These are phyloP conservation scores for Macrophomina phaseolina DNA, from an alignment of 2,329 filamentous ascomycete species.

Conservation along the genomic window DNA sequence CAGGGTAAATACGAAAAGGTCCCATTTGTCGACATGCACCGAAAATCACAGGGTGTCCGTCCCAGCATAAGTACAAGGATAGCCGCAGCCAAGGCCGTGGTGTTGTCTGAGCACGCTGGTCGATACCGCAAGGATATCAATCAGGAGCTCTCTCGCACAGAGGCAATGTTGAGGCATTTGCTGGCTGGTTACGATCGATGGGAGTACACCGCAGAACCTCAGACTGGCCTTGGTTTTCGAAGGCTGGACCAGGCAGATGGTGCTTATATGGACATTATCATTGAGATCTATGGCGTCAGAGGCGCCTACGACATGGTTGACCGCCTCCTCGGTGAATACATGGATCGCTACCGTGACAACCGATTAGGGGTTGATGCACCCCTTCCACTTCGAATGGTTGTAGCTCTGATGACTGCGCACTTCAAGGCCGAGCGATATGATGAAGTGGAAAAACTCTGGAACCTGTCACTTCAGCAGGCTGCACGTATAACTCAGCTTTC, in stretches of 20 bases:
- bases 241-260: conserved; percentile 50
- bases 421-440: conserved; percentile 62
- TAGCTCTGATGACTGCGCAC: conserved; percentile 72
- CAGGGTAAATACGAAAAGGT: conserved; percentile 54
- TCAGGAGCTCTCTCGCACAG: conserved; percentile 25
- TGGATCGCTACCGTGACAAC: conserved; percentile 22
- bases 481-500: conserved; percentile 42
- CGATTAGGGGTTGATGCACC: conserved; percentile 33
- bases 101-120: conserved; percentile 33
- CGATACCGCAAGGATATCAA: conserved; percentile 17
- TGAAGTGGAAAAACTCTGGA: conserved; percentile 71
- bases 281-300: conserved; percentile 60
- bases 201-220: conserved; percentile 38
- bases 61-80: conserved; percentile 52
- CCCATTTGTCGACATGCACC: conserved; percentile 54
- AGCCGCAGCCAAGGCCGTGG: conserved; percentile 41
- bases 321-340: conserved; percentile 63
- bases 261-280: conserved; percentile 61
- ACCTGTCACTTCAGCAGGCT: conserved; percentile 53
- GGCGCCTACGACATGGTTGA: conserved; percentile 48
- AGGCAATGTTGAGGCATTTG: conserved; percentile 35
- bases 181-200: conserved; percentile 38
- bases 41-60: conserved; percentile 47
- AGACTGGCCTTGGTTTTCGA: conserved; percentile 33
- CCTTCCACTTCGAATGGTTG: conserved; percentile 63